Base-by-base conservation (phyloP, 495 filamentous ascomycete species). In the Diplogelasinospora grovesii region DNA sequence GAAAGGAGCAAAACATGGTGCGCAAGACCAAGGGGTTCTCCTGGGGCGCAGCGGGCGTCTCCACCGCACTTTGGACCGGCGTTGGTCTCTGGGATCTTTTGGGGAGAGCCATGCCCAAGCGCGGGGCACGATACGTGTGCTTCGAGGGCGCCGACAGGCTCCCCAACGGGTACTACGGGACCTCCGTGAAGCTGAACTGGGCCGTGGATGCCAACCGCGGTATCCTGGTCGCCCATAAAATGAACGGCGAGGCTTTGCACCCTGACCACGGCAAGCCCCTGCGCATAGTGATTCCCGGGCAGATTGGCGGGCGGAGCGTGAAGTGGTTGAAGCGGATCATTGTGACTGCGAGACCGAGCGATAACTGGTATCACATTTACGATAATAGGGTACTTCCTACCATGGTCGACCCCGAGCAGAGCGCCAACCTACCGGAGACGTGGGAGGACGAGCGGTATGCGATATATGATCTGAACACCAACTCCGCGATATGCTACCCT, bases 341-440 rank as follows among this genome's bases (percentile, higher is more conserved):
- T 22, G 52, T 96, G 33, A 92, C 88, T 0, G 74, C 78, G 5
- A 60, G 62, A 3, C 90, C 90, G 0, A 94, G 87, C 53, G 83
- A 90, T 36, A 95, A 94, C 49, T 95, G 89, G 89, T 97, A 96
- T 49, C 90, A 97, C 59, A 86, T 93, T 39, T 86, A 93, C 53
- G 90, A 97, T 54, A 97, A 97, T 49, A 69, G 90, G 31, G 89
- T 96, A 7, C 61, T 97, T 32, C 90, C 90, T 11, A 95, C 87
- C 0, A 90, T 81, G 78, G 75, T 96, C 10, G 80, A 75, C 8
- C 89, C 90, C 1, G 89, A 95, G 45, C 82, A 84, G 63, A 75
- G 85, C 27, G 82, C 82, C 2, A 71, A 76, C 30, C 69, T 94
- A 40, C 79, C 79, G 1, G 76, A 81, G 4, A 85, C 81, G 73